These are phyloP conservation scores for Talaromyces albobiverticillius DNA, from an alignment of 2,329 filamentous ascomycete species.

Conservation along the genomic window DNA sequence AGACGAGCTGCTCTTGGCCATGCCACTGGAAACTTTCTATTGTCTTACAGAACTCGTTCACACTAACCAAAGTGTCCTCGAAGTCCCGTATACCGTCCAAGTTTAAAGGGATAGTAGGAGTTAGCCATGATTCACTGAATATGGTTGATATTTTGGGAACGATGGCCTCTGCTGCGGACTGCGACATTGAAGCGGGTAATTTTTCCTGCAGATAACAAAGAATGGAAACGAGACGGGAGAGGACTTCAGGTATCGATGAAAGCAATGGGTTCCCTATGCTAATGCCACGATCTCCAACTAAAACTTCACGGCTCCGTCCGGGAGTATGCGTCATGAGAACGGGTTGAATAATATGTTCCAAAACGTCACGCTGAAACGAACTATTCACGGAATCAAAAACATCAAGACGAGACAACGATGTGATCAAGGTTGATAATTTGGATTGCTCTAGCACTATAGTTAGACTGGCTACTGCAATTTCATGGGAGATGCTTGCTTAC, in stretches of 20 bases:
- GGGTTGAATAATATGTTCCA: slow-evolving; percentile 30
- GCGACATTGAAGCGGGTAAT: slow-evolving; percentile 48
- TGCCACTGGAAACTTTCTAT: slow-evolving; percentile 64
- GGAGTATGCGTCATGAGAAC: slow-evolving; percentile 27
- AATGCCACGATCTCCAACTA: slow-evolving; percentile 28
- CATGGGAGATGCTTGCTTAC: slow-evolving; percentile 42
- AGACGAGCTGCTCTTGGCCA: slow-evolving; percentile 60
- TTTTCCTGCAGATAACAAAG: slow-evolving; percentile 51
- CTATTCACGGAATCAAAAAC: slow-evolving; percentile 29
- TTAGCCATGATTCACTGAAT: slow-evolving; percentile 72
- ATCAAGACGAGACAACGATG: slow-evolving; percentile 29
- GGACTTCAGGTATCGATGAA: slow-evolving; percentile 33
- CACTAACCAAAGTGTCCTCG: slow-evolving; percentile 64
- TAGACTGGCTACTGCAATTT: not conserved
- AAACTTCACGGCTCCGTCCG: slow-evolving; percentile 25
- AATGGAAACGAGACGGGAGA: slow-evolving; percentile 43
- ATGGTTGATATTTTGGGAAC: slow-evolving; percentile 66
- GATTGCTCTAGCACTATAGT: slow-evolving; percentile 17
- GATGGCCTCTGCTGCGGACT: slow-evolving; percentile 64
- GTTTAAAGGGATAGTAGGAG: slow-evolving; percentile 71
- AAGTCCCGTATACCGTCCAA: slow-evolving; percentile 70
- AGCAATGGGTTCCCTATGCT: slow-evolving; percentile 23
- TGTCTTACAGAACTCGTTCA: slow-evolving; percentile 61
- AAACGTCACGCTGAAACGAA: slow-evolving; percentile 32
- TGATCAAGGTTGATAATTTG: slow-evolving; percentile 29